phyloP scores from a whole-genome alignment of 352 stramenopile species.

The Globisporangium nodosum region DNA sequence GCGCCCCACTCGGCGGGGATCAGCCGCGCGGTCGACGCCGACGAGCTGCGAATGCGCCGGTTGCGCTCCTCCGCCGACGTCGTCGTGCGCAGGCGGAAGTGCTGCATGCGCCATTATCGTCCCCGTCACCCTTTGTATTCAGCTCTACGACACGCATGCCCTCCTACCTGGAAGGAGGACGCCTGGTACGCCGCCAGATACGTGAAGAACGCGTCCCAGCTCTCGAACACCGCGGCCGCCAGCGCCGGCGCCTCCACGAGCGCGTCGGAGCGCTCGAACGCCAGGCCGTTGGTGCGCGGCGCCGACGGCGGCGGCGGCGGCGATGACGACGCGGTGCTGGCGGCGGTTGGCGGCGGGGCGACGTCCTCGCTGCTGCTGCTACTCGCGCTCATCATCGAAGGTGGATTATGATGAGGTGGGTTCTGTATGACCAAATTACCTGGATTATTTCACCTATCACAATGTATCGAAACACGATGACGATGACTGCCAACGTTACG shows the following conservation, averaged over 20 bases:
- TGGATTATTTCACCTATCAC: no score
- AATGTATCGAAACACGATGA: no score
- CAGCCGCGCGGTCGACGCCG: slow-evolving; percentile 1
- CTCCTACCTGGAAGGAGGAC: neutral
- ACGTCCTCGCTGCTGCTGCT: neutral
- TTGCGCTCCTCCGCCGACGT: slow-evolving; percentile 6
- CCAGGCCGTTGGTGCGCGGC: neutral
- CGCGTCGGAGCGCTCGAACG: neutral
- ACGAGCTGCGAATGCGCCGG: slow-evolving; percentile 1
- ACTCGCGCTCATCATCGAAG: neutral
- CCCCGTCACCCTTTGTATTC: no score
- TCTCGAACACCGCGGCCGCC: neutral
- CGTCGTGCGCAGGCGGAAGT: slow-evolving; percentile 4
- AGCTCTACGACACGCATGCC: neutral
- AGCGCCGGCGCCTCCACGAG: slow-evolving; percentile 2
- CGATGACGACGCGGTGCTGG: neutral
- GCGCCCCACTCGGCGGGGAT: slow-evolving; percentile 8
- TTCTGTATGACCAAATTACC: no score
- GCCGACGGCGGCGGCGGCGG: neutral
- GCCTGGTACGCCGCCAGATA: slow-evolving; percentile 1
- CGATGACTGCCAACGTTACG: neutral
- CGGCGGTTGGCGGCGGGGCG: no score
- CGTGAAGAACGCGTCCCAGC: slow-evolving; percentile 3
- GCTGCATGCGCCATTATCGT: neutral
- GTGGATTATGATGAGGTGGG: no score